Evolutionary conservation across 2,329 filamentous ascomycete genomes (phyloP), one percentile per base, ranked within the genome.

Genomic region (Diaporthe sp.): DNA sequence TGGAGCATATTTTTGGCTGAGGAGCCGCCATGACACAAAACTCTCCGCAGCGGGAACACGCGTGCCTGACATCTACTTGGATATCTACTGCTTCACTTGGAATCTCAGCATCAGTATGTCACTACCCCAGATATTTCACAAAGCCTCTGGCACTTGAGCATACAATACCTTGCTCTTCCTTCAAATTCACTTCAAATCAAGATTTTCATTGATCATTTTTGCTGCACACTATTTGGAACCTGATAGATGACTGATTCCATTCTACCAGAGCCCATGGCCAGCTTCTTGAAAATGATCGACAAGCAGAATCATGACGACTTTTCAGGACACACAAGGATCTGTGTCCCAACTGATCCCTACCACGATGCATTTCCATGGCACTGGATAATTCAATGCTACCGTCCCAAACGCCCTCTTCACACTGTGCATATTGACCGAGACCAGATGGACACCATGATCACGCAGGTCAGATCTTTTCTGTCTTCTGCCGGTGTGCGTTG

Each of bases 41-140:
- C 57, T 74, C n/a, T 22, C 40, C 30, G 50, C 13, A 1, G 55
- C 66, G 12, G 72, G 72, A 2, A 71, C 80, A 47, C 60, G 78
- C 1, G 77, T 78, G 38, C 80, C 78, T 4, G 75, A 78, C 45
- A 79, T 77, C 30, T 79, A 80, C 25, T 76, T 81, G 22, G 74
- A 77, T 30, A 80, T 81, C 1, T 58, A 58, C n/a, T 74, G 73
- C 22, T 58, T 74, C 28, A 74, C 54, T 30, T 74, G 73, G 73
- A 74, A 33, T 2, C 47, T 58, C 17, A 74, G 67, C n/a, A 71
- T 33, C 3, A 47, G 73, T 47, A 71, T 8, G 73, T 52, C 10
- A 17, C 13, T 1, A 55, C 19, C 33, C 22, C 25, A 12, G 15
- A 19, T 8, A 58, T 10, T 17, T 4, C 1, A 4, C 17, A 4